Base-by-base conservation (phyloP, 1,139 yeast species). In the Candida glucosophila region DNA sequence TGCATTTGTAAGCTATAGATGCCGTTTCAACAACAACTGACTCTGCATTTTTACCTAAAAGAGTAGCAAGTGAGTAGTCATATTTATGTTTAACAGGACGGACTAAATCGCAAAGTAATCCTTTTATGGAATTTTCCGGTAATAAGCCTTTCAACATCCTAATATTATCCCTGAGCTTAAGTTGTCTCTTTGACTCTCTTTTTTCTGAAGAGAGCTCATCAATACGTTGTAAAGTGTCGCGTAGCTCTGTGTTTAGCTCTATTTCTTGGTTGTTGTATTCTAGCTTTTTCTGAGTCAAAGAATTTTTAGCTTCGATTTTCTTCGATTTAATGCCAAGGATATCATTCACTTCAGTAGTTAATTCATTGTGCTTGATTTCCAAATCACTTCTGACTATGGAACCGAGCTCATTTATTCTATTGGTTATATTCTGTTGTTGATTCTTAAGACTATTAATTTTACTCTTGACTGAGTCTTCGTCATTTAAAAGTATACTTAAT, bases 1-100 rank as follows among this genome's bases (percentile, higher is more conserved):
- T 79, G 53, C 98, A 88, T 35, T 76, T 78, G 31, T 78, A 74
- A 1, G 96, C 98, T 12, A 79, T 72, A 8, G 75, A 52, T 3
- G 79, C 56, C 14, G 73, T 72, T 40, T 85, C 95, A 4, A 90
- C 98, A 17, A 90, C 69, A 7, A 90, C 70, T 0, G 96, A 71
- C 47, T 90, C 94, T 38, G 77, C 71, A 41, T 83, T 71, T 35
- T 72, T 68, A 4, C 97, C 98, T 22, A 90, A 56, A 5, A 82
- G 70, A 0, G 93, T 79, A 26, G 82, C 75, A 22, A 90, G 67
- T 0, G 98, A 95, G 5, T 63, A 43, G 28, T 81, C 86, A 47
- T 75, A 88, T 41, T 73, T 78, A 31, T 73, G 75, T 40, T 80
- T 82, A 14, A 75, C 67, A 6, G 97, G 95, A 29, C 75, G 72